phyloP scores from a whole-genome alignment of 2,329 filamentous ascomycete genomes.

The Verticillium nubilum region DNA sequence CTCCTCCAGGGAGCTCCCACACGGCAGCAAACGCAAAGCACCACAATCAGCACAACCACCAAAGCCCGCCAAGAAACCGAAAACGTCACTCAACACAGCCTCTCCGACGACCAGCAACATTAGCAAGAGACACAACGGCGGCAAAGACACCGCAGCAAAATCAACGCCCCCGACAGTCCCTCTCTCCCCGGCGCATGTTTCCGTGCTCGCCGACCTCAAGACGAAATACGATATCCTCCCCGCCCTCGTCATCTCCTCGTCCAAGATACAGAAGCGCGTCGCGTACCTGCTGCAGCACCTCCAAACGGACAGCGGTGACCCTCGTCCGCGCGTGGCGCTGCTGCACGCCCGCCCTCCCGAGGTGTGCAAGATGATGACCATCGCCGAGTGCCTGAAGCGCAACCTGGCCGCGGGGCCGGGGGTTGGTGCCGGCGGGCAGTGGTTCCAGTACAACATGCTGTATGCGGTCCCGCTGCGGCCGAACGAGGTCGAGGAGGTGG shows the following conservation, averaged over 20 bases:
- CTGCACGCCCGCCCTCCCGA: slow-evolving; percentile 45
- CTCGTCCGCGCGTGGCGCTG: slow-evolving; percentile 31
- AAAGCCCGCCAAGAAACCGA: background rate
- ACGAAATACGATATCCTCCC: slow-evolving; percentile 43
- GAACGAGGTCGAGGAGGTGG: slow-evolving; percentile 22
- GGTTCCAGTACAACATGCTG: slow-evolving; percentile 54
- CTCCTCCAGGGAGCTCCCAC: background rate
- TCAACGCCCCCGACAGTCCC: background rate
- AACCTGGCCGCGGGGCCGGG: slow-evolving; percentile 38
- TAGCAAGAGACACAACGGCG: background rate
- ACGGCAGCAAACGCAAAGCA: background rate
- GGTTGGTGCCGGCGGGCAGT: slow-evolving; percentile 15
- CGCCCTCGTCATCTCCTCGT: slow-evolving; percentile 53
- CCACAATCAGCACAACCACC: background rate
- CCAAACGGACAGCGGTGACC: slow-evolving; percentile 14
- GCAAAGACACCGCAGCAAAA: background rate
- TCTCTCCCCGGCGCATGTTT: slow-evolving; percentile 28
- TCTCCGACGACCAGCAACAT: background rate
- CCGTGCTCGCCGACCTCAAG: slow-evolving; percentile 36
- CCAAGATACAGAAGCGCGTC: slow-evolving; percentile 53
- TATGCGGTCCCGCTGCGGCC: slow-evolving; percentile 37
- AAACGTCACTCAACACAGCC: background rate
- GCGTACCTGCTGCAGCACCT: slow-evolving; percentile 39
- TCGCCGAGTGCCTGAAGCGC: slow-evolving; percentile 59
- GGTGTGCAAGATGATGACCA: slow-evolving; percentile 61